phyloP scores from a whole-genome alignment of 495 filamentous ascomycete species.

The Penicillium herquei region DNA sequence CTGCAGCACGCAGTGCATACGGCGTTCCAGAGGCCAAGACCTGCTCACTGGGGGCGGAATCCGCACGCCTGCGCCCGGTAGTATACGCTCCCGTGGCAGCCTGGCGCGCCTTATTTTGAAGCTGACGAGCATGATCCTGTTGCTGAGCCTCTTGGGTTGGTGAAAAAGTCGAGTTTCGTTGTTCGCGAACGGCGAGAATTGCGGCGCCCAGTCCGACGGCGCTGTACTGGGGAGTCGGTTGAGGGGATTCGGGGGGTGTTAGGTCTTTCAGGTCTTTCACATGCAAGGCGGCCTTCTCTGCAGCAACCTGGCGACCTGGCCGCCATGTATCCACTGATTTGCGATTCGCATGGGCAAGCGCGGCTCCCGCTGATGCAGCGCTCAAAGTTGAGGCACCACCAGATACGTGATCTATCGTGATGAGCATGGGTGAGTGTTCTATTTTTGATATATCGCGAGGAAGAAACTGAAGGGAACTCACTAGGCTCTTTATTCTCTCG shows the following conservation, averaged over 20 bases:
- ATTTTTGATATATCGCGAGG: slow-evolving; percentile 1
- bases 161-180: slow-evolving; percentile 26
- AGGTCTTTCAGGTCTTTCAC: slow-evolving; percentile 73
- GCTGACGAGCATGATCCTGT: slow-evolving; percentile 23
- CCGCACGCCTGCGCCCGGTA: slow-evolving; percentile 57
- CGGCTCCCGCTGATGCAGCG: slow-evolving; percentile 68
- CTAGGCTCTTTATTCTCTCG: slow-evolving; percentile 29
- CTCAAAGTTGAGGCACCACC: slow-evolving; percentile 68
- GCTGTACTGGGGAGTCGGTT: slow-evolving; percentile 50
- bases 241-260: slow-evolving; percentile 52
- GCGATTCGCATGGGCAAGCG: slow-evolving; percentile 69
- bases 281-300: slow-evolving; percentile 64
- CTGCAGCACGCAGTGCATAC: slow-evolving; percentile 69
- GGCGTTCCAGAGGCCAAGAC: slow-evolving; percentile 54
- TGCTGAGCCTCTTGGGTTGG: slow-evolving; percentile 5
- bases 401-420: slow-evolving; percentile 62
- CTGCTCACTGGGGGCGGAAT: slow-evolving; percentile 56
- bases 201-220: slow-evolving; percentile 71
- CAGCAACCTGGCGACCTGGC: slow-evolving; percentile 57
- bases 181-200: slow-evolving; percentile 62
- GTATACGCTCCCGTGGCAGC: slow-evolving; percentile 76
- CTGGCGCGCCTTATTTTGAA: slow-evolving; percentile 57
- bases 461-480: slow-evolving; percentile 14
- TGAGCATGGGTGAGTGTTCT: slow-evolving; percentile 11
- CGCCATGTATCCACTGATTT: slow-evolving; percentile 61